Conservation (phyloP, 768 basidiomycete genomes). For the Termitomyces sp. region DNA sequence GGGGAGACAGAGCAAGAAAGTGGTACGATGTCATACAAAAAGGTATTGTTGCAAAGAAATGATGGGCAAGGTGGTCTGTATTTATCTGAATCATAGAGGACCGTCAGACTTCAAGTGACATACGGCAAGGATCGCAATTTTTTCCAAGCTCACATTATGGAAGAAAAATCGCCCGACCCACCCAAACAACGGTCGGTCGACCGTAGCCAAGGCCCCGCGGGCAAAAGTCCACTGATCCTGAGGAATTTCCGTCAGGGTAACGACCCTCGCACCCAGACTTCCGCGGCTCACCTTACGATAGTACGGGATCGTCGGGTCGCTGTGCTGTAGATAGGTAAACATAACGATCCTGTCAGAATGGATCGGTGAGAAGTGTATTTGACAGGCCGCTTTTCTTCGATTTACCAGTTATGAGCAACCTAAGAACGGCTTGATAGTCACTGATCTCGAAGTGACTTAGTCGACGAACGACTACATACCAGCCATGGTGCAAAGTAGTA, state of each 20-base stretch:
- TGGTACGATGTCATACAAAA: conserved; percentile 44
- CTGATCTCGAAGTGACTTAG: neutral
- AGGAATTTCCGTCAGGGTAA: neutral
- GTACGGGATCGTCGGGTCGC: conserved; percentile 57
- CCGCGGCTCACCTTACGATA: conserved; percentile 41
- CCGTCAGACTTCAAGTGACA: neutral
- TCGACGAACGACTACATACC: conserved; percentile 25
- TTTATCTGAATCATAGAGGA: conserved; percentile 31
- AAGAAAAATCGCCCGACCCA: conserved; percentile 59
- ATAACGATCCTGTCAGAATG: conserved; percentile 48
- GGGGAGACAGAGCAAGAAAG: neutral
- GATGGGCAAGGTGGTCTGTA: conserved; percentile 56
- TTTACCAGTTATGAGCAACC: conserved; percentile 47
- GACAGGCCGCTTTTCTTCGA: neutral
- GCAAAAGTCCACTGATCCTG: conserved; percentile 58
- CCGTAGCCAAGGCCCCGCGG: conserved; percentile 58
- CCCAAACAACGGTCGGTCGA: conserved; percentile 59
- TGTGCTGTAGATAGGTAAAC: conserved; percentile 63
- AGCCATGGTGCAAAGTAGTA: conserved; percentile 53
- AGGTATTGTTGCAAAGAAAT: conserved; percentile 57
- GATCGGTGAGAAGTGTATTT: neutral
- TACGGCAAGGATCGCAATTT: neutral
- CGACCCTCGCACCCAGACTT: neutral
- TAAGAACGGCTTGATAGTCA: conserved; percentile 13
- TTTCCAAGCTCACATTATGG: conserved; percentile 40